These are phyloP conservation scores for Microcyclospora pomicola DNA, from an alignment of 2,329 filamentous ascomycete species.

Conservation along the genomic window DNA sequence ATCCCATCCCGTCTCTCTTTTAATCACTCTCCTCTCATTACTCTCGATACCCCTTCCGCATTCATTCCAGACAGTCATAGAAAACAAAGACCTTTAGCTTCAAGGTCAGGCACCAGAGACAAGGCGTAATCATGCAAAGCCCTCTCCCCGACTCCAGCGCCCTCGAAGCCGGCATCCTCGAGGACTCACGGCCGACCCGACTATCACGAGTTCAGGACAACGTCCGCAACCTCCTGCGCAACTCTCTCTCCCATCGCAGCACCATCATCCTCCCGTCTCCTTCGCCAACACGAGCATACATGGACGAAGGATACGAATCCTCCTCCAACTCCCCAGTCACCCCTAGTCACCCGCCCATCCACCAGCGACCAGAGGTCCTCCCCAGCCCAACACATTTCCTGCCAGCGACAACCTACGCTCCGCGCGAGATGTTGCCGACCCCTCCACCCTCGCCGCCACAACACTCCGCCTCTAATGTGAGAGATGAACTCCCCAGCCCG, in stretches of 20 bases:
- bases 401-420: background rate
- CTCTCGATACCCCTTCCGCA: too few species aligned
- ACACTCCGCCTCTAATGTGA: background rate
- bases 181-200: slow-evolving; percentile 15
- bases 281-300: background rate
- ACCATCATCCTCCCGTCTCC: slow-evolving; percentile 5
- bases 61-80: too few species aligned
- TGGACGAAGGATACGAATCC: too few species aligned
- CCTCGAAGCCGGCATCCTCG: slow-evolving; percentile 21
- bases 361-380: background rate
- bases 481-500: background rate
- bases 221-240: slow-evolving; percentile 20
- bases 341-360: too few species aligned
- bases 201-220: slow-evolving; percentile 21
- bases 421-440: background rate
- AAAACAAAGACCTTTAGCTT: too few species aligned
- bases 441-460: background rate
- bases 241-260: slow-evolving; percentile 12
- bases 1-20: too few species aligned
- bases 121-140: slow-evolving; percentile 9
- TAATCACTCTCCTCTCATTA: too few species aligned
- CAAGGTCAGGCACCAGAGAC: background rate
- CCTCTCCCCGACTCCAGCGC: slow-evolving; percentile 20
- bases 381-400: background rate
- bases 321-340: too few species aligned